Evolutionary conservation across 352 stramenopile genomes (phyloP).

Genomic region (Paralagenidium karlingii): DNA sequence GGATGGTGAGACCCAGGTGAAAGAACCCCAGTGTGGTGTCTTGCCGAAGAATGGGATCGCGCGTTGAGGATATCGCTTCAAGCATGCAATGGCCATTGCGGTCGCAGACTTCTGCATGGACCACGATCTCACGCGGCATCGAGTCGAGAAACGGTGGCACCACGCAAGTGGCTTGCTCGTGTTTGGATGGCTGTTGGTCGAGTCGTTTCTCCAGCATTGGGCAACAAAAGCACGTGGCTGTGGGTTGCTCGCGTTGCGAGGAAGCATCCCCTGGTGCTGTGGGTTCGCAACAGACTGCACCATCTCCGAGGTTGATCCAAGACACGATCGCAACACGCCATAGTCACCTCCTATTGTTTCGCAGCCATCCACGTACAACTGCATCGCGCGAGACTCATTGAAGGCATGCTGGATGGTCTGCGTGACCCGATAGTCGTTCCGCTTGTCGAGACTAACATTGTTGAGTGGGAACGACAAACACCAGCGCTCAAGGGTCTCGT

Average conservation of each 20-base stretch:
- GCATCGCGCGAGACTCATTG: too few relatives aligned
- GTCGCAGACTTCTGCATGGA: slow-evolving; percentile 38
- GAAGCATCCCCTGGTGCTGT: too few relatives aligned
- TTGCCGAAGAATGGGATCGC: neutral
- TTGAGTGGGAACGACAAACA: too few relatives aligned
- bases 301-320: too few relatives aligned
- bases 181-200: slow-evolving; percentile 4
- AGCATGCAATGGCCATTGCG: slow-evolving; percentile 19
- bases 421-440: too few relatives aligned
- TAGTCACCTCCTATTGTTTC: slow-evolving; percentile 27
- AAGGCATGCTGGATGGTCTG: too few relatives aligned
- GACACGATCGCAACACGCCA: slow-evolving; percentile 35
- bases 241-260: too few relatives aligned
- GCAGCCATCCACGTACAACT: slow-evolving; percentile 40
- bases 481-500: too few relatives aligned
- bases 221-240: slow-evolving; percentile 48
- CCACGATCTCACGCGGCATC: slow-evolving; percentile 17
- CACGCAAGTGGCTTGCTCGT: slow-evolving; percentile 14
- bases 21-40: slow-evolving; percentile 2
- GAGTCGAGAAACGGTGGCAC: slow-evolving; percentile 6
- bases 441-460: too few relatives aligned
- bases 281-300: too few relatives aligned
- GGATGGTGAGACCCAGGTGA: slow-evolving; percentile 16
- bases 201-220: too few relatives aligned
- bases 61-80: too few relatives aligned